These are phyloP conservation scores for Nepenthes mirabilis DNA, from an alignment of 148 eudicot species.

Conservation along the genomic window DNA sequence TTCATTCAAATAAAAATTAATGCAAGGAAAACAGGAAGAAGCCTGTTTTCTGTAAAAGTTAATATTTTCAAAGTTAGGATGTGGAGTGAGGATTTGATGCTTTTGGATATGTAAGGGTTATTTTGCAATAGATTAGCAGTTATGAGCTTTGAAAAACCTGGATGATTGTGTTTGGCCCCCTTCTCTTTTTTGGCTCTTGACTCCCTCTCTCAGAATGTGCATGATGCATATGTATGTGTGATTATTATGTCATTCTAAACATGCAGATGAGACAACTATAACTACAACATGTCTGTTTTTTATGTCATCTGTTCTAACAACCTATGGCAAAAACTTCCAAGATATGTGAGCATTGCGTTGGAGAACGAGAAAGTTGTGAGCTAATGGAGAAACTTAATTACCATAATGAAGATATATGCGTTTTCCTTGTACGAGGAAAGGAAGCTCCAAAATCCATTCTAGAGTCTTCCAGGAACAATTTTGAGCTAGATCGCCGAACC, in stretches of 20 bases:
- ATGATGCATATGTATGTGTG: too few species aligned
- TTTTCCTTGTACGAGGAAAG: slow-evolving; percentile 78
- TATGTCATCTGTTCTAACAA: background rate
- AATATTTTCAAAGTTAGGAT: too few species aligned
- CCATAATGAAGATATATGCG: slow-evolving; percentile 74
- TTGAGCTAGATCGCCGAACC: slow-evolving; percentile 74
- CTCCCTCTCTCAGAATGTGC: too few species aligned
- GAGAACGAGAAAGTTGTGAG: slow-evolving; percentile 86
- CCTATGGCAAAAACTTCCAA: slow-evolving; percentile 6
- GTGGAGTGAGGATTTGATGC: too few species aligned
- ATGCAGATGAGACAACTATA: background rate
- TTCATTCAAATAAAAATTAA: too few species aligned
- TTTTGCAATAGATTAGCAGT: too few species aligned
- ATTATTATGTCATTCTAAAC: background rate
- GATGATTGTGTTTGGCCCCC: too few species aligned
- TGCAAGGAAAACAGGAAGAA: too few species aligned
- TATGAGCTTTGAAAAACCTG: too few species aligned
- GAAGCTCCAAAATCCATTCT: slow-evolving; percentile 86
- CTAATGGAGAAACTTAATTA: slow-evolving; percentile 78
- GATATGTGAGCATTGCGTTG: slow-evolving; percentile 92
- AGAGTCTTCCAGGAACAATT: slow-evolving; percentile 58
- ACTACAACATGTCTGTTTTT: background rate
- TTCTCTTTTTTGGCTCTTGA: too few species aligned
- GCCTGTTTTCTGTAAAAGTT: too few species aligned
- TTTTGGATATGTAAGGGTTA: too few species aligned